Percentiles rank a stretch among this genome's conserved stretches.
Conservation (phyloP, 306 rosid genomes). For the Inga leiocalycina region DNA sequence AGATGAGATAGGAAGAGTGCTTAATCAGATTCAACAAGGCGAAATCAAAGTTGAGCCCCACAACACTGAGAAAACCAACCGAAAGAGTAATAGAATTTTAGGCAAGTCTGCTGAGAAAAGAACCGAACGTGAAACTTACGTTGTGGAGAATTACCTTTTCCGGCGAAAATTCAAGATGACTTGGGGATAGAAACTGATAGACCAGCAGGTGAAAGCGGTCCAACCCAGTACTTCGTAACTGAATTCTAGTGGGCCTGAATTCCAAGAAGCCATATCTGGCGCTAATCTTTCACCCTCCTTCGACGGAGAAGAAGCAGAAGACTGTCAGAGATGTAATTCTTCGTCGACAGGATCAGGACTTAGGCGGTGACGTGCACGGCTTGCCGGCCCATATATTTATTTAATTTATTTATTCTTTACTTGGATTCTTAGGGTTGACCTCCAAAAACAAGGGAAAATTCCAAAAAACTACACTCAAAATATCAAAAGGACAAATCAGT, state of each 20-base stretch:
- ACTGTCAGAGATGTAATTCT: not conserved
- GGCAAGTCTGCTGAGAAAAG: not conserved
- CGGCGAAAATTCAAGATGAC: slow-evolving; percentile 83
- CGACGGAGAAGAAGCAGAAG: not conserved
- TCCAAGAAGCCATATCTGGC: slow-evolving; percentile 74
- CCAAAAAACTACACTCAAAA: too few species aligned
- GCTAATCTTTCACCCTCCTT: not conserved
- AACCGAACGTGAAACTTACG: not conserved
- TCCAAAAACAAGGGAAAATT: too few species aligned
- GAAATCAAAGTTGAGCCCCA: slow-evolving; percentile 90
- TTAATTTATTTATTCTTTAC: not conserved
- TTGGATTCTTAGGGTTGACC: too few species aligned
- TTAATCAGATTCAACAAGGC: slow-evolving; percentile 81
- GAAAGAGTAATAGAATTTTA: not conserved
- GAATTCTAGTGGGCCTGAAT: slow-evolving; percentile 65
- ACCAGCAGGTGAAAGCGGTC: slow-evolving; percentile 78
- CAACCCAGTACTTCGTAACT: slow-evolving; percentile 73
- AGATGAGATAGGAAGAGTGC: slow-evolving; percentile 87
- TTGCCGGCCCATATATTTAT: too few species aligned
- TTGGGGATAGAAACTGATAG: slow-evolving; percentile 87
- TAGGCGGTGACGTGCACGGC: not conserved
- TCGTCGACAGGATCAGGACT: not conserved
- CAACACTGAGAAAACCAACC: slow-evolving; percentile 54
- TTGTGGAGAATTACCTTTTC: slow-evolving; percentile 52
- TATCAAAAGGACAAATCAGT: too few species aligned